Base-by-base conservation (phyloP, 306 rosid species). In the Begonia loranthoides region DNA sequence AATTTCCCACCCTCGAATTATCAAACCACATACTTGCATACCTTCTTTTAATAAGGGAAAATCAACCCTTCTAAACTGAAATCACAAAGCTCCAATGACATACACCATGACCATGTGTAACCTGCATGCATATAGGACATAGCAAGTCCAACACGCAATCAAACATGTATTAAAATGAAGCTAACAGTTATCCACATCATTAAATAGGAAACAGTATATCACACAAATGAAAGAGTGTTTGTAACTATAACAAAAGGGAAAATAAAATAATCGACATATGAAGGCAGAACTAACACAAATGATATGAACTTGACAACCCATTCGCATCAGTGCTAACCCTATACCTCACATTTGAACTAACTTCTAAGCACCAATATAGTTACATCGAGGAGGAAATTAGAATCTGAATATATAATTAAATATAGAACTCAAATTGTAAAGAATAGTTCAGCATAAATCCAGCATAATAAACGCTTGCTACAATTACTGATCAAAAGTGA, bases 381-480 rank as follows among this genome's bases (percentile, higher is more conserved):
- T 28, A 28, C 36, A 28, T 28, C 36, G 36, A 28, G 13, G 56
- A 8, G 40, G 28, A 17, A 68, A 62, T 50, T 50, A 36, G 57
- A 15, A 59, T 55, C 49, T 15, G 58, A 64, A 54, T 46, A 66
- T 60, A 54, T 52, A 55, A 28, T 51, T 51, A 13, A 53, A 45
- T 59, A 55, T 11, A 19, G 56, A 69, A 69, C 51, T 61, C 3
- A n/a, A 43, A 43, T 43, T n/a, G 47, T 10, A 75, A 65, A 65
- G 70, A 69, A 76, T 72, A 73, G 70, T 80, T 76, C 64, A 83
- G 80, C 99, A 83, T 80, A 80, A 94, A 86, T 76, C 81, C 75
- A 78, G 76, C 57, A 78, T 79, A 67, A 77, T 78, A 80, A 83
- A 76, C 76, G 77, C 81, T 75, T 66, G 74, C 68, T 72, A 67